These are phyloP conservation scores for Hansfordia pulvinata DNA, from an alignment of 2,329 filamentous ascomycete species.

Conservation along the genomic window DNA sequence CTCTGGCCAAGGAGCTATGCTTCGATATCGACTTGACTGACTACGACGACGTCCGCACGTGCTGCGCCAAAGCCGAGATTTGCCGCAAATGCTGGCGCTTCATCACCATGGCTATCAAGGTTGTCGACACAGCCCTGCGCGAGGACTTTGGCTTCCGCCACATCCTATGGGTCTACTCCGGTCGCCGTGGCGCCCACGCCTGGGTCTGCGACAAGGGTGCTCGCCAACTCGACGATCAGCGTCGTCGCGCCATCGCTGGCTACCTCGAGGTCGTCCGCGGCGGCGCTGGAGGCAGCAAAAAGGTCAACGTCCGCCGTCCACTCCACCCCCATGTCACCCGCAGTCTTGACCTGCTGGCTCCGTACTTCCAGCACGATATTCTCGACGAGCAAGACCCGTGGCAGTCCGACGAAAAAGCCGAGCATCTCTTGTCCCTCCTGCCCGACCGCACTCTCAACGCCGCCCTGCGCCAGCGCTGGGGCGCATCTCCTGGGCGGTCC, in stretches of 20 bases:
- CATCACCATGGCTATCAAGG: conserved; percentile 95
- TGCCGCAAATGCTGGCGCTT: conserved; percentile 93
- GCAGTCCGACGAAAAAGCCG: conserved; percentile 52
- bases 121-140: conserved; percentile 72
- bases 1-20: conserved; percentile 83
- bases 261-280: conserved; percentile 88
- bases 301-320: conserved; percentile 70
- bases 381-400: conserved; percentile 82
- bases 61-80: conserved; percentile 86
- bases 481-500: conserved; percentile 61
- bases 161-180: conserved; percentile 97
- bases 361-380: conserved; percentile 73
- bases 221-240: conserved; percentile 71
- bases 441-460: conserved; percentile 69
- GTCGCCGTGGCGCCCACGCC: conserved; percentile 88
- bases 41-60: conserved; percentile 93
- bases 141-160: conserved; percentile 96
- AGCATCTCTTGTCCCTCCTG: conserved; percentile 70
- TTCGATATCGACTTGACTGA: conserved; percentile 99
- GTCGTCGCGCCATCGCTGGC: conserved; percentile 69
- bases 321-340: conserved; percentile 82
- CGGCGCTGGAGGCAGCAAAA: conserved; percentile 74
- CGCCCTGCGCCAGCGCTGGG: conserved; percentile 81
- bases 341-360: conserved; percentile 72
- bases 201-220: conserved; percentile 94